Percentiles rank a stretch among this genome's conserved stretches.
Evolutionary conservation across 139 green algal species (phyloP).

Genomic region (Chlorella sp.): DNA sequence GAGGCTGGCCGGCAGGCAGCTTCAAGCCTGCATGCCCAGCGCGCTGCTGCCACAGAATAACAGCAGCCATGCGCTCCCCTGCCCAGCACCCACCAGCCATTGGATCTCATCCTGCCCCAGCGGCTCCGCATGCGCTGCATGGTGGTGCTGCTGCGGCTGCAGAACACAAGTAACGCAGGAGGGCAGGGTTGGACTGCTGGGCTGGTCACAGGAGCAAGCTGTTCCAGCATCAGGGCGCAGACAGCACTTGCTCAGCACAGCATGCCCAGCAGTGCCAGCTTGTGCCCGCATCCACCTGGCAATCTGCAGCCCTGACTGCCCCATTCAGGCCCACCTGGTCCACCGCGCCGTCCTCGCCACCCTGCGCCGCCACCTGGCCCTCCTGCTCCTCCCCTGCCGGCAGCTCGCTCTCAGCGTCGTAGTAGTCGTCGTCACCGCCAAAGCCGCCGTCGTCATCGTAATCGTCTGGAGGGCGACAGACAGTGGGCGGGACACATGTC

Average conservation of each 20-base stretch:
- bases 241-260: too few relatives aligned
- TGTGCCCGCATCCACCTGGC: too few relatives aligned
- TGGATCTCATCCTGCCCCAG: constrained; percentile 49
- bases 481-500: too few relatives aligned
- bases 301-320: neutral
- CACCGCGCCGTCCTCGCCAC: neutral
- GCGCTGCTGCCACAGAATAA: too few relatives aligned
- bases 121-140: neutral
- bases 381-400: neutral
- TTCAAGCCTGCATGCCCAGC: too few relatives aligned
- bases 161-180: neutral
- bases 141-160: neutral
- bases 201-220: too few relatives aligned
- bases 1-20: too few relatives aligned
- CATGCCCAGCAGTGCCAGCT: too few relatives aligned
- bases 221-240: too few relatives aligned
- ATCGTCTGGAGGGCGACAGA: neutral
- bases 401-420: neutral
- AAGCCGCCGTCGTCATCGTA: constrained; percentile 8
- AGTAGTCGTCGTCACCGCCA: constrained; percentile 29
- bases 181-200: too few relatives aligned
- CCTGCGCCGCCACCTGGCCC: neutral
- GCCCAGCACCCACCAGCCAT: constrained; percentile 38
- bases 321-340: neutral
- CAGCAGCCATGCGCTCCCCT: too few relatives aligned